Conservation (phyloP, 768 basidiomycete species). For the Rhodosporidiobolus sp. region DNA sequence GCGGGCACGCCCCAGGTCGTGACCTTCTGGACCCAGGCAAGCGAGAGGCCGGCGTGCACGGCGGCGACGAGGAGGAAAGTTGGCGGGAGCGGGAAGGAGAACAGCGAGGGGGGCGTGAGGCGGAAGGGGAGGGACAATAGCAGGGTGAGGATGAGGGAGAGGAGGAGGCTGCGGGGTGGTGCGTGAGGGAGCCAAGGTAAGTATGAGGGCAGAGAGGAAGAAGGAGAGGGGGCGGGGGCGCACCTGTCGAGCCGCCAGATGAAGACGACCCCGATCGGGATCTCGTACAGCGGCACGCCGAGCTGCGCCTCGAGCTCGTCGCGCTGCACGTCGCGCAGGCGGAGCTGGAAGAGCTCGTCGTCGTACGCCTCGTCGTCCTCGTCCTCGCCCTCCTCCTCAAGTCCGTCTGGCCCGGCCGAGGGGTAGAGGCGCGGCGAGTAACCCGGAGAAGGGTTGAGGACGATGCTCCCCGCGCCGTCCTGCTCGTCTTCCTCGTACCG, state of each 20-base stretch:
- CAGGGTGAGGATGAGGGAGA: constrained; percentile 40
- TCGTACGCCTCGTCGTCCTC: constrained; percentile 13
- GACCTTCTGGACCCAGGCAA: constrained; percentile 32
- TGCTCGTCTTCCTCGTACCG: too few species aligned
- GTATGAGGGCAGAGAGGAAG: too few species aligned
- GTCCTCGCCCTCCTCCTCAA: constrained; percentile 10
- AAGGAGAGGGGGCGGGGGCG: not conserved
- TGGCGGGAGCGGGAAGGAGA: constrained; percentile 35
- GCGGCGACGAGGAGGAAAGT: constrained; percentile 26
- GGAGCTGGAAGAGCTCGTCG: constrained; percentile 26
- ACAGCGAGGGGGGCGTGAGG: constrained; percentile 36
- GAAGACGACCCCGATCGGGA: constrained; percentile 38
- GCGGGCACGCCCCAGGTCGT: constrained; percentile 27
- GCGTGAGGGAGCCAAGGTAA: not conserved
- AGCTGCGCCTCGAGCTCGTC: constrained; percentile 38
- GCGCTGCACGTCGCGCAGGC: constrained; percentile 28
- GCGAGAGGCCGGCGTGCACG: constrained; percentile 29
- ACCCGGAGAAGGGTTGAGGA: not conserved
- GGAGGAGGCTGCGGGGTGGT: constrained; percentile 37
- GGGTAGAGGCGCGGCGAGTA: too few species aligned
- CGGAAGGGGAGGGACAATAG: constrained; percentile 43
- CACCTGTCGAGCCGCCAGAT: constrained; percentile 42
- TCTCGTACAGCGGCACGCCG: constrained; percentile 39
- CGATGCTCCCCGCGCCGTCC: not conserved
- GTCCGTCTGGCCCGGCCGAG: too few species aligned